Conservation (phyloP, 345 rosid species). For the Streptanthus diversifolius region DNA sequence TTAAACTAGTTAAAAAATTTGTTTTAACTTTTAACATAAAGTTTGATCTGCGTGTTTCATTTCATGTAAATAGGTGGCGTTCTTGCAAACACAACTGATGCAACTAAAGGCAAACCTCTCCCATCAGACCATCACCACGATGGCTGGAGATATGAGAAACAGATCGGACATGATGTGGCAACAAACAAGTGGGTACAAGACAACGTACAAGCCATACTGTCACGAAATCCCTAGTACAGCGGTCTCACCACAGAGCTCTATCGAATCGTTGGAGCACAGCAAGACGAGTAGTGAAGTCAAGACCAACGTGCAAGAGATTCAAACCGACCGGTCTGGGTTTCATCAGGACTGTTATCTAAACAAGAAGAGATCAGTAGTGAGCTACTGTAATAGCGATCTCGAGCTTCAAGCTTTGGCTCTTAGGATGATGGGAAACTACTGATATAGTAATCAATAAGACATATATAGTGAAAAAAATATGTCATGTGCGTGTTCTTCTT, state of each 20-base stretch:
- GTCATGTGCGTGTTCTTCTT: background rate
- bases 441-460: background rate
- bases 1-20: background rate
- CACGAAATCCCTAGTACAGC: conserved; percentile 29
- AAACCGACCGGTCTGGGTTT: background rate
- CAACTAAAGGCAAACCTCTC: conserved; percentile 63
- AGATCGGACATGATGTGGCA: conserved; percentile 8
- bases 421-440: conserved; percentile 56
- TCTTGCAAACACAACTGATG: conserved; percentile 72
- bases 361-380: background rate
- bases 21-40: background rate
- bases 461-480: background rate
- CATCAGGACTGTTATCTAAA: background rate
- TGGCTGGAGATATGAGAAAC: background rate
- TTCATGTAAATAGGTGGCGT: conserved; percentile 46
- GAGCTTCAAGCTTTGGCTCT: conserved; percentile 74
- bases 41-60: background rate
- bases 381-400: conserved; percentile 36
- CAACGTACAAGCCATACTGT: conserved; percentile 15
- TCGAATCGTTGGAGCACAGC: conserved; percentile 37
- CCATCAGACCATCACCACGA: conserved; percentile 26
- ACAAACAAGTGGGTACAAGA: conserved; percentile 24
- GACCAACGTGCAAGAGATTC: background rate
- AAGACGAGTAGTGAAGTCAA: background rate
- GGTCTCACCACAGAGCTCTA: conserved; percentile 58